phyloP scores from a whole-genome alignment of 208 protist species.

The Trypanosoma lewisi region DNA sequence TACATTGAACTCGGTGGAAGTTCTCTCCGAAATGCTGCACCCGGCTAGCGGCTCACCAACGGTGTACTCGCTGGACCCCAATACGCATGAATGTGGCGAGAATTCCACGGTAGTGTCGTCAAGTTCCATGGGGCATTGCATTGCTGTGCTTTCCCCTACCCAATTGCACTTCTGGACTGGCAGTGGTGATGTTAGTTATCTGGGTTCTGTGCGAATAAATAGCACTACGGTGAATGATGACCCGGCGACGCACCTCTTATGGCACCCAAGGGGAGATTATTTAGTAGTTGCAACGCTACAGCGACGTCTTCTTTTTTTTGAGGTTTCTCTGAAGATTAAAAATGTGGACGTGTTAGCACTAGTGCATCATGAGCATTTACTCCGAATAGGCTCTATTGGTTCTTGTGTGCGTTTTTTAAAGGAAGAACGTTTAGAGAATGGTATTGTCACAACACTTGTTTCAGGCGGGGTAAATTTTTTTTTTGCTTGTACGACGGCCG shows the following conservation, averaged over 20 bases:
- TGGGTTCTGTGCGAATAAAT: constrained; percentile 40
- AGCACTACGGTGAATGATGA: constrained; percentile 43
- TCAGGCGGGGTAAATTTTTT: constrained; percentile 50
- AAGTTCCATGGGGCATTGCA: constrained; percentile 33
- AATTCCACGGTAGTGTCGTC: constrained; percentile 40
- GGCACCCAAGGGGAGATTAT: constrained; percentile 45
- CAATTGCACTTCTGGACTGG: constrained; percentile 64
- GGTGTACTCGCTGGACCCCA: background rate
- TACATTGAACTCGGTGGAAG: background rate
- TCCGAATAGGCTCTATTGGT: constrained; percentile 22
- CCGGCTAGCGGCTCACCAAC: constrained; percentile 13
- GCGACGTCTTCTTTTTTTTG: constrained; percentile 52
- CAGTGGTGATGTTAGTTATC: constrained; percentile 30
- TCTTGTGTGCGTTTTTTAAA: constrained; percentile 42
- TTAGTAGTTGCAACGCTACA: constrained; percentile 58
- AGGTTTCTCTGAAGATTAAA: constrained; percentile 21
- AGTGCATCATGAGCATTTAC: constrained; percentile 6
- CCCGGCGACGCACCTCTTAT: constrained; percentile 48
- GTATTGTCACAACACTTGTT: constrained; percentile 36
- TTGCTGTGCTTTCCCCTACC: constrained; percentile 49
- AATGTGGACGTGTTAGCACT: constrained; percentile 3
- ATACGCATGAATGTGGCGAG: constrained; percentile 23
- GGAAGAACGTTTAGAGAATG: constrained; percentile 38
- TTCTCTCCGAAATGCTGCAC: constrained; percentile 12
- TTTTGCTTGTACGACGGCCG: constrained; percentile 57